phyloP scores from a whole-genome alignment of 371 early-diverging fungal species.

The Phascolomyces articulosus region DNA sequence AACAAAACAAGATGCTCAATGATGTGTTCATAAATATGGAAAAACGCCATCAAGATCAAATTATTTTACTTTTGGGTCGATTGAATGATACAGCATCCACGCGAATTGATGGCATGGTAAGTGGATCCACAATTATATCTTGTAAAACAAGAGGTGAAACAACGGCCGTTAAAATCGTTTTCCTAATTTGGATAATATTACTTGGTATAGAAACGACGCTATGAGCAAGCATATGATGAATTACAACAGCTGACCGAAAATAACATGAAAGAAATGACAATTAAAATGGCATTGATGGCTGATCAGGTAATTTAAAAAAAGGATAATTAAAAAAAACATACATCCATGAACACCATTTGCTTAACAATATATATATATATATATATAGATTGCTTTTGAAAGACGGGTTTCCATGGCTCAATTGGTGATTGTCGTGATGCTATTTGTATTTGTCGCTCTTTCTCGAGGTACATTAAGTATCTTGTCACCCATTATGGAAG shows the following conservation, averaged over 20 bases:
- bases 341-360: not conserved
- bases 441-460: conserved; percentile 60
- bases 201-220: conserved; percentile 42
- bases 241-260: conserved; percentile 50
- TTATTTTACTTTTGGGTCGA: conserved; percentile 61
- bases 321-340: not conserved
- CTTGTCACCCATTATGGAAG: conserved; percentile 49
- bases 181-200: not conserved
- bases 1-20: conserved; percentile 81
- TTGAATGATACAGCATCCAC: conserved; percentile 65
- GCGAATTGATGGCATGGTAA: conserved; percentile 63
- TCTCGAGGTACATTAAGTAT: conserved; percentile 48
- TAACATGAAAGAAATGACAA: conserved; percentile 50
- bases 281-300: conserved; percentile 55
- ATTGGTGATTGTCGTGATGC: conserved; percentile 51
- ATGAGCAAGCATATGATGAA: conserved; percentile 66
- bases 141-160: not conserved
- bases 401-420: conserved; percentile 64
- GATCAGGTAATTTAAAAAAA: conserved; percentile 66
- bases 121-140: not conserved
- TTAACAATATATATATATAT: not conserved
- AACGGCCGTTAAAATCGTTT: no score
- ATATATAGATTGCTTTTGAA: conserved; percentile 61
- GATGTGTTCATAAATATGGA: conserved; percentile 72
- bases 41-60: conserved; percentile 58